Base-by-base conservation (phyloP, 257 asterid species). In the Solanum bulbocastanum region DNA sequence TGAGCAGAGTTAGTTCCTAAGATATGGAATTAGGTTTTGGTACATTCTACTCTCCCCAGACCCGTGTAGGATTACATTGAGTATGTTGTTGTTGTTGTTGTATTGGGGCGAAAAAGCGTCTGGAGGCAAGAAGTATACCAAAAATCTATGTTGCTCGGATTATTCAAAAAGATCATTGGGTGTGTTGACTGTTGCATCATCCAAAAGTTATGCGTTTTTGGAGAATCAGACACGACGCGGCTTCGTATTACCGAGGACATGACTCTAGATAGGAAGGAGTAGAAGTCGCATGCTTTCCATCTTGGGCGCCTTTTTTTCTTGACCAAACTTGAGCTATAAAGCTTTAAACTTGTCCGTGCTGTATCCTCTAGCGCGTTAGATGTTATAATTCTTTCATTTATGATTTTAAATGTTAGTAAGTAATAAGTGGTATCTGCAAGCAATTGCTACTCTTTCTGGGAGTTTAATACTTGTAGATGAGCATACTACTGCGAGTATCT, bases 161-260 rank as follows among this genome's bases (percentile, higher is more conserved):
- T 36, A 1, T 73, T 73, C 5, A 20, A 20, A 32, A 0, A 73
- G 42, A 73, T 73, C 4, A 23, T 22, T 73, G 49, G 30, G 30
- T 0, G 49, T 36, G 82, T 56, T 56, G 10, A 18, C 0, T 18
- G n/a, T 73, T 39, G 42, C 4, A 9, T 20, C 27, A 6, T 16
- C 13, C 16, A 9, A 73, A 35, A 73, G 30, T 36, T 35, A 2
- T 0, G 49, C 0, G 13, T 18, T 73, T 73, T 36, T 73, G 18
- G 3, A 36, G 49, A 36, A 73, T 73, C 10, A 0, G 14, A 0
- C 12, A 58, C 2, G 66, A 7, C 0, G 12, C 25, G 20, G 0
- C 27, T 58, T 20, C 0, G 5, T 58, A 58, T 58, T 58, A 20
- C 27, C 66, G 5, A 22, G 2, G 66, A 7, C 11, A 58, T 58